phyloP scores from a whole-genome alignment of 169 alveolate species.

The Plasmodium reichenowi region DNA sequence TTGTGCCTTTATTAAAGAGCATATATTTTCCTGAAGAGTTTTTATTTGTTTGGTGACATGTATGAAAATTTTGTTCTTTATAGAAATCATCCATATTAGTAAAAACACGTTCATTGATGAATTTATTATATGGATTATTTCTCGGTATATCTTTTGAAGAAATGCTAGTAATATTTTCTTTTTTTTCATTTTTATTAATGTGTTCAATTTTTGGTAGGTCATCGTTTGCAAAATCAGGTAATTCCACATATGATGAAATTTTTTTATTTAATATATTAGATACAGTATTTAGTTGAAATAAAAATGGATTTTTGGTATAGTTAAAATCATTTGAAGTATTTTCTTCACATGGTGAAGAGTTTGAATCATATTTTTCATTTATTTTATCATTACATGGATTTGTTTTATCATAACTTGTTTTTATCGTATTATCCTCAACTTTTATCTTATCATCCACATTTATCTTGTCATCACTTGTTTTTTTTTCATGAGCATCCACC shows the following conservation, averaged over 20 bases:
- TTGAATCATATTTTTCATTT: background rate
- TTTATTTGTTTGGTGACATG: background rate
- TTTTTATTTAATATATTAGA: slow-evolving; percentile 28
- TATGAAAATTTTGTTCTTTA: slow-evolving; percentile 17
- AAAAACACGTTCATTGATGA: slow-evolving; percentile 25
- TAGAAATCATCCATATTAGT: slow-evolving; percentile 47
- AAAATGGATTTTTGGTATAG: background rate
- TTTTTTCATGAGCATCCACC: no score
- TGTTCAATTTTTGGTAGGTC: slow-evolving; percentile 55
- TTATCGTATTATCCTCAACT: no score
- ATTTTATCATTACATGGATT: background rate
- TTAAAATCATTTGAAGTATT: background rate
- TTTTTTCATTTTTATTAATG: slow-evolving; percentile 9
- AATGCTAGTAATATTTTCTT: slow-evolving; percentile 6
- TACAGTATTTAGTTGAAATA: slow-evolving; percentile 35
- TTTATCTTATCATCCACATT: no score
- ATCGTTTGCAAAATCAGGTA: slow-evolving; percentile 35
- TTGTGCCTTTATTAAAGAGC: slow-evolving; percentile 50
- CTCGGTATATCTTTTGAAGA: slow-evolving; percentile 33
- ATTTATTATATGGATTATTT: background rate
- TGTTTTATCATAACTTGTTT: no score
- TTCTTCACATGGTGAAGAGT: background rate
- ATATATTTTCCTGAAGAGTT: background rate
- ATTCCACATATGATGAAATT: slow-evolving; percentile 28
- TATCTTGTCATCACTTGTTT: no score